Conservation (phyloP, 352 stramenopile species). For the Globisporangium alternatum region DNA sequence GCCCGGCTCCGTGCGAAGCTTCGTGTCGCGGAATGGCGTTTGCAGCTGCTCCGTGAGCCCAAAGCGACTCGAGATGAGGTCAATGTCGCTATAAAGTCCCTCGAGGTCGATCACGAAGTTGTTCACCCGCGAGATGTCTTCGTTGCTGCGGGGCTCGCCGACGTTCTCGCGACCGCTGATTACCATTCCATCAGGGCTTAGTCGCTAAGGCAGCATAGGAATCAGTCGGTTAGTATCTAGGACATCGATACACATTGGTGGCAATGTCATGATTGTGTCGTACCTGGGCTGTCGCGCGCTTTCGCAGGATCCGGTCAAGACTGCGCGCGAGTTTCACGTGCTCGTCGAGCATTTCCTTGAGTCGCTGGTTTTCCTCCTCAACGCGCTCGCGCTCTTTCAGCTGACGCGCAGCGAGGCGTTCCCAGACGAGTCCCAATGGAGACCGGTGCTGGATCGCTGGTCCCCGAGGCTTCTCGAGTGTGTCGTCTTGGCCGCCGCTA, state of each 20-base stretch:
- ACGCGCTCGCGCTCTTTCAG: conserved; percentile 15
- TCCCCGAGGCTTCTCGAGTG: background rate
- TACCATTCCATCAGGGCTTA: conserved; percentile 17
- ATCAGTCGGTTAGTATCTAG: too few species aligned
- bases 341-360: conserved; percentile 18
- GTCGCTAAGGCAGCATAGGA: background rate
- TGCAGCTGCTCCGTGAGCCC: conserved; percentile 6
- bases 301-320: conserved; percentile 16
- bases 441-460: conserved; percentile 13
- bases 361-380: conserved; percentile 15
- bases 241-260: background rate
- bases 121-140: conserved; percentile 13
- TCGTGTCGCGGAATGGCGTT: conserved; percentile 13
- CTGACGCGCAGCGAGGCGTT: conserved; percentile 13
- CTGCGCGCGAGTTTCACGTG: conserved; percentile 20
- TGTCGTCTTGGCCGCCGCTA: background rate
- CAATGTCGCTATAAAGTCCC: conserved; percentile 14
- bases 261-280: background rate
- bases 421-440: conserved; percentile 14
- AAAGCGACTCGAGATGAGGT: conserved; percentile 10
- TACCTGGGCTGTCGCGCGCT: conserved; percentile 12
- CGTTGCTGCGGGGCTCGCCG: background rate
- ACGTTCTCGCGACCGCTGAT: conserved; percentile 1
- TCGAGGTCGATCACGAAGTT: conserved; percentile 18
- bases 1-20: conserved; percentile 1